Evolutionary conservation across 345 rosid species (phyloP).

Genomic region (Rhizophora apiculata): DNA sequence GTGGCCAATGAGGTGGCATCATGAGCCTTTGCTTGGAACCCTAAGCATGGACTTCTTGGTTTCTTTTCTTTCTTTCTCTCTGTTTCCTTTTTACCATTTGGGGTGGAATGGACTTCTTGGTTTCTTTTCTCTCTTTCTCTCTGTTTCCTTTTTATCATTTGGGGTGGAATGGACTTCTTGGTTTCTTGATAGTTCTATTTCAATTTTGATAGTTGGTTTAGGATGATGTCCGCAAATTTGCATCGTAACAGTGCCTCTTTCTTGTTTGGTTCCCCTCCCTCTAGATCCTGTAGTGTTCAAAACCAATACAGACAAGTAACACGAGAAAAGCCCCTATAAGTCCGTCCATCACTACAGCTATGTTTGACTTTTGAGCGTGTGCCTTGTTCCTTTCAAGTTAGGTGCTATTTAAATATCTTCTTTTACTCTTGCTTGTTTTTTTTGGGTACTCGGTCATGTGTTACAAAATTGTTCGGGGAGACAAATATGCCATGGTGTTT

Average conservation of each 20-base stretch:
- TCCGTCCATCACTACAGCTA: constrained; percentile 13
- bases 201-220: background rate
- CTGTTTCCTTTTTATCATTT: background rate
- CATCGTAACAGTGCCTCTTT: background rate
- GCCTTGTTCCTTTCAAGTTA: background rate
- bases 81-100: background rate
- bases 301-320: background rate
- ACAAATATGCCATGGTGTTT: no score
- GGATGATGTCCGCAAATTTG: background rate
- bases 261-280: constrained; percentile 8
- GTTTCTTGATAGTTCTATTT: no score
- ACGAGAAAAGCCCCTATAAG: constrained; percentile 3
- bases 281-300: background rate
- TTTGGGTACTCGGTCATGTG: no score
- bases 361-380: constrained; percentile 12
- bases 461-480: no score
- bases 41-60: background rate
- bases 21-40: constrained; percentile 13
- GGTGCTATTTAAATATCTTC: no score
- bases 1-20: constrained; percentile 23
- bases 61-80: no score
- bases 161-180: background rate
- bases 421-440: no score
- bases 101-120: background rate
- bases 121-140: no score